Conservation (phyloP, 2,329 filamentous ascomycete species). For the Scytalidium sp. region DNA sequence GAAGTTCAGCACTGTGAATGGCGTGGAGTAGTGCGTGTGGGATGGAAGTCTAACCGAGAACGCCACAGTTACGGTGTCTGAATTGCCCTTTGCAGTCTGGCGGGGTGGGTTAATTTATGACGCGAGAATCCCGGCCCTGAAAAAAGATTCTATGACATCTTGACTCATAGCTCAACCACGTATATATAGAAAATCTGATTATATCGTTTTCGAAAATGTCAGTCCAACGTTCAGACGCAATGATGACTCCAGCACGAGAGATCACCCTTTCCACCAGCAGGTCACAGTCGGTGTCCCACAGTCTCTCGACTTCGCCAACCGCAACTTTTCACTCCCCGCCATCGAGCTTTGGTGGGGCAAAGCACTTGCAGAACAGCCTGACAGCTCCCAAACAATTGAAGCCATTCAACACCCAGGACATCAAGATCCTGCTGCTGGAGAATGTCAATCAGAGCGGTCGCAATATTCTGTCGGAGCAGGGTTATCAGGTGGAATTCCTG, state of each 20-base stretch:
- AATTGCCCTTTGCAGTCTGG: too few relatives aligned
- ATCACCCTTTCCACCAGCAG: slow-evolving; percentile 37
- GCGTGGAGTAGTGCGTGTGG: too few relatives aligned
- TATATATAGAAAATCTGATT: too few relatives aligned
- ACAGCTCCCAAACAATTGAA: slow-evolving; percentile 73
- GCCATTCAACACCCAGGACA: slow-evolving; percentile 92
- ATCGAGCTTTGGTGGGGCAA: slow-evolving; percentile 54
- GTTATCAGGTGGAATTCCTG: slow-evolving; percentile 91
- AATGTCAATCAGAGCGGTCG: slow-evolving; percentile 88
- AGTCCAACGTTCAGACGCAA: too few relatives aligned
- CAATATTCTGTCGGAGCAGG: slow-evolving; percentile 78
- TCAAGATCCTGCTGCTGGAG: slow-evolving; percentile 93
- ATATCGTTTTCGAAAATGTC: too few relatives aligned
- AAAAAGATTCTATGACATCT: too few relatives aligned
- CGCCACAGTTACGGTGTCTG: too few relatives aligned
- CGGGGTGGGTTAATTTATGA: too few relatives aligned
- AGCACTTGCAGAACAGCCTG: slow-evolving; percentile 39
- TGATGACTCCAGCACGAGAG: slow-evolving; percentile 39
- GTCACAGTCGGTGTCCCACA: slow-evolving; percentile 49
- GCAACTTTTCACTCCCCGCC: slow-evolving; percentile 72
- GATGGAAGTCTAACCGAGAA: too few relatives aligned
- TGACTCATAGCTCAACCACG: too few relatives aligned
- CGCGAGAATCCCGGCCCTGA: too few relatives aligned
- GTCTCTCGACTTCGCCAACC: slow-evolving; percentile 71
- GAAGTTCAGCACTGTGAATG: too few relatives aligned